phyloP scores from a whole-genome alignment of 1,284 basidiomycete genomes.

The Ceratobasidium sp. region DNA sequence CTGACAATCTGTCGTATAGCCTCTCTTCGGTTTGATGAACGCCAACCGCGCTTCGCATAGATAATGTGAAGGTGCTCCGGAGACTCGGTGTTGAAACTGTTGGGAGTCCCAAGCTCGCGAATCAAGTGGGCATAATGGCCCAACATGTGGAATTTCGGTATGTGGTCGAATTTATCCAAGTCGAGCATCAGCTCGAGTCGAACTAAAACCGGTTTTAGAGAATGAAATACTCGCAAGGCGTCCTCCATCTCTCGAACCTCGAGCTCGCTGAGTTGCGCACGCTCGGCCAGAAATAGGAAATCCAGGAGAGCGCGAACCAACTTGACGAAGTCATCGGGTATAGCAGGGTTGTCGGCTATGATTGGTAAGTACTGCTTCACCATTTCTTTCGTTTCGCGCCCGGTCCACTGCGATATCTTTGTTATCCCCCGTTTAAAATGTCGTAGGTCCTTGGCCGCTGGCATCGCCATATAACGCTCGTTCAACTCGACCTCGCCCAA shows the following conservation, averaged over 20 bases:
- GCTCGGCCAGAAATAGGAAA: neutral
- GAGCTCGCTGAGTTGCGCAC: neutral
- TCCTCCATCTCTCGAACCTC: neutral
- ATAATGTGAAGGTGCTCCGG: constrained; percentile 20
- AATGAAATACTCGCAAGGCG: neutral
- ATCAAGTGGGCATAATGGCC: constrained; percentile 13
- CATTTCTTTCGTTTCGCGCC: constrained; percentile 40
- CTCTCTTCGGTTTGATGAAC: neutral
- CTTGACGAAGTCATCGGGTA: neutral
- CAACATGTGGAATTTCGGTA: constrained; percentile 24
- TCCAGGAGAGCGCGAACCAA: constrained; percentile 4
- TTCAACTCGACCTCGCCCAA: constrained; percentile 37
- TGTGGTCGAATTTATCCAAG: neutral
- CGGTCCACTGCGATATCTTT: constrained; percentile 20
- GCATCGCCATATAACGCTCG: constrained; percentile 27
- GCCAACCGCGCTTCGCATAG: constrained; percentile 6
- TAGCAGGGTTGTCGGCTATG: constrained; percentile 40
- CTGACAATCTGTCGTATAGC: constrained; percentile 8
- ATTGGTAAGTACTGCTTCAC: constrained; percentile 21
- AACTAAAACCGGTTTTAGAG: neutral
- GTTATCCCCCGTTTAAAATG: no score
- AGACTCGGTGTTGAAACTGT: constrained; percentile 15
- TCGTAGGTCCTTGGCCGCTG: constrained; percentile 7
- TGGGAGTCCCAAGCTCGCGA: constrained; percentile 18
- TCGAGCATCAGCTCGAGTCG: neutral